phyloP scores from a whole-genome alignment of 257 asterid genomes.

The Ilex asprella region DNA sequence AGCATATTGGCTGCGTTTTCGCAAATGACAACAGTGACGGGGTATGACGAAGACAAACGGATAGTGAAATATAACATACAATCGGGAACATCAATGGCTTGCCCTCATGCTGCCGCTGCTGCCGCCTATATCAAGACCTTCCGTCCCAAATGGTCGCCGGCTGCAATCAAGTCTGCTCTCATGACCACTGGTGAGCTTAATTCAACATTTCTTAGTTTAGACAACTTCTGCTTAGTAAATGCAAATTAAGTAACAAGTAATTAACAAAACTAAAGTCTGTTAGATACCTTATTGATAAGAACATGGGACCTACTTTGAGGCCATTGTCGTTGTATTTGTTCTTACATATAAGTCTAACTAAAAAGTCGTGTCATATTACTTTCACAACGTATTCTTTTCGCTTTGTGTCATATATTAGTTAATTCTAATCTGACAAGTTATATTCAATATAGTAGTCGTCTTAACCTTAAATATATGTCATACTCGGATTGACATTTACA shows the following conservation, averaged over 20 bases:
- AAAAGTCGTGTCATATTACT: too few relatives aligned
- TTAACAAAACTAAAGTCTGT: neutral
- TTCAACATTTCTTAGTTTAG: neutral
- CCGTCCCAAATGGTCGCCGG: conserved; percentile 67
- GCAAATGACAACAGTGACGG: conserved; percentile 14
- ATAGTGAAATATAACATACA: conserved; percentile 32
- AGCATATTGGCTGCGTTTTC: conserved; percentile 66
- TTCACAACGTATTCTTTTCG: too few relatives aligned
- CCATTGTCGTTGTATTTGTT: too few relatives aligned
- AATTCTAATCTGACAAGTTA: too few relatives aligned
- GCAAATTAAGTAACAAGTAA: neutral
- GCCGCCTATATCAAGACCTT: conserved; percentile 71
- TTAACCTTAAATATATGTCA: too few relatives aligned
- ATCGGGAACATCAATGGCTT: conserved; percentile 93
- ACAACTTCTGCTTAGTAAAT: neutral
- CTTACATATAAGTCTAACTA: too few relatives aligned
- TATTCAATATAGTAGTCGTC: too few relatives aligned
- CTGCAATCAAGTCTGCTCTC: conserved; percentile 82
- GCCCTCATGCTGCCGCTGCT: conserved; percentile 76
- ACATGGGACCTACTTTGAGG: neutral
- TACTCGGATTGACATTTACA: too few relatives aligned
- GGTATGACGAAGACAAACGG: conserved; percentile 22
- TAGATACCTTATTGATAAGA: neutral
- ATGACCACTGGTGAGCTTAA: conserved; percentile 63
- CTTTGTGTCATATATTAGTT: too few relatives aligned